Evolutionary conservation across 2,329 filamentous ascomycete species (phyloP), one percentile per base, ranked within the genome.

Genomic region (Diaporthe velutina): DNA sequence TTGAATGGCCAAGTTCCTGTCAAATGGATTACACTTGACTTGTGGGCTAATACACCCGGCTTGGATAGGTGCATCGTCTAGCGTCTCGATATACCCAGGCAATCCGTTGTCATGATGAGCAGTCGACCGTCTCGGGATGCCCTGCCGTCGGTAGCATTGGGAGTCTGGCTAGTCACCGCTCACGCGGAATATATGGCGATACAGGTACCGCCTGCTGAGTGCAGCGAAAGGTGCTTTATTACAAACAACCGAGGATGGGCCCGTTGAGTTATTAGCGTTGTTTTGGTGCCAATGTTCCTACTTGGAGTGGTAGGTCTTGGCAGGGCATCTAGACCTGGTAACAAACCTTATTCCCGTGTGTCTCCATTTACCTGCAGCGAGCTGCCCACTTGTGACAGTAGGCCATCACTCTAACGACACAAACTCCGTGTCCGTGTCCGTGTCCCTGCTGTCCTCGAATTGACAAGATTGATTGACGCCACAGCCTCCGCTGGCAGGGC

Each of bases 271-370:
- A 42, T 48, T 54, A 54, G 28, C 35, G 42, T 66, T 35, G 42
- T 9, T 9, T n/a, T 42, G 25, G 28, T 33, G 61, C 61, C n/a
- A 45, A n/a, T 38, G 42, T 35, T 50, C 61, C 42, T 30, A 50
- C n/a, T 28, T 67, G 42, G 45, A 17, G 4, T n/a, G n/a, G 15
- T 10, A 38, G 33, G 7, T 22, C 64, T 67, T 67, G 64, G 45
- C 64, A 67, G 45, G 64, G 45, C 64, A 50, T 66, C 64, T 67
- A 28, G 64, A 38, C 30, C 30, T 67, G n/a, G n/a, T 25, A 67
- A 25, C 30, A 28, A 67, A 67, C 45, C 45, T 67, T 67, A 67
- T 38, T 52, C 38, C 38, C 12, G 58, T 6, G 17, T 5, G 35
- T 28, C 61, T 28, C 61, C 42, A 52, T 67, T 19, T 38, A 9